A percentile compares a stretch with the other conserved stretches of the same genome.
phyloP scores from a whole-genome alignment of 2,329 filamentous ascomycete species.

The Dactylonectria estremocensis region DNA sequence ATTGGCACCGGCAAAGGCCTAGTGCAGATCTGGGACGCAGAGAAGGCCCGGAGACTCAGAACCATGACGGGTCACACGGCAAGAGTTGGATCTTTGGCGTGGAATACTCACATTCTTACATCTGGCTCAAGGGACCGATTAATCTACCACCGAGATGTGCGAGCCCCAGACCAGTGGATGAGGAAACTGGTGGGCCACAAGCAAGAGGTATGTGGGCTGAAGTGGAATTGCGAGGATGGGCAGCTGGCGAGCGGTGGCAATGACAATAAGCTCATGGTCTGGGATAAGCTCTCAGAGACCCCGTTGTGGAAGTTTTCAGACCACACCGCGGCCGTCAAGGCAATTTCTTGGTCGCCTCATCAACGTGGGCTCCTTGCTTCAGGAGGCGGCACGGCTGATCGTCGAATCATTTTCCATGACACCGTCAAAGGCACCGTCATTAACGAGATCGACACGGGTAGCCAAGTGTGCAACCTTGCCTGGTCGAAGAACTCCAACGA shows the following conservation, averaged over 20 bases:
- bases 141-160: constrained; percentile 96
- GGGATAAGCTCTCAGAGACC: constrained; percentile 95
- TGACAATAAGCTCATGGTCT: constrained; percentile 99
- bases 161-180: constrained; percentile 91
- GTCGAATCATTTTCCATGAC: constrained; percentile 98
- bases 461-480: constrained; percentile 97
- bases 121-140: constrained; percentile 94
- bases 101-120: constrained; percentile 98
- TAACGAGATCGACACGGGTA: constrained; percentile 95
- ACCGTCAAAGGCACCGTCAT: constrained; percentile 85
- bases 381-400: constrained; percentile 94
- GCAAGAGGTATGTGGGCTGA: constrained; percentile 96
- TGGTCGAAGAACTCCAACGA: constrained; percentile 99
- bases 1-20: constrained; percentile 96
- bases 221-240: constrained; percentile 97
- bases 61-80: constrained; percentile 98
- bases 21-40: constrained; percentile 98
- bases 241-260: constrained; percentile 97
- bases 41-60: constrained; percentile 85
- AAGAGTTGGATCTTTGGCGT: constrained; percentile 92
- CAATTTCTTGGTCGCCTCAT: constrained; percentile 97
- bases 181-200: constrained; percentile 93
- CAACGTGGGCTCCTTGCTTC: constrained; percentile 95
- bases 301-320: constrained; percentile 95
- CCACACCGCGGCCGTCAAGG: constrained; percentile 96